These are phyloP conservation scores for Lineolata rhizophorae DNA, from an alignment of 495 filamentous ascomycete species.

Conservation along the genomic window DNA sequence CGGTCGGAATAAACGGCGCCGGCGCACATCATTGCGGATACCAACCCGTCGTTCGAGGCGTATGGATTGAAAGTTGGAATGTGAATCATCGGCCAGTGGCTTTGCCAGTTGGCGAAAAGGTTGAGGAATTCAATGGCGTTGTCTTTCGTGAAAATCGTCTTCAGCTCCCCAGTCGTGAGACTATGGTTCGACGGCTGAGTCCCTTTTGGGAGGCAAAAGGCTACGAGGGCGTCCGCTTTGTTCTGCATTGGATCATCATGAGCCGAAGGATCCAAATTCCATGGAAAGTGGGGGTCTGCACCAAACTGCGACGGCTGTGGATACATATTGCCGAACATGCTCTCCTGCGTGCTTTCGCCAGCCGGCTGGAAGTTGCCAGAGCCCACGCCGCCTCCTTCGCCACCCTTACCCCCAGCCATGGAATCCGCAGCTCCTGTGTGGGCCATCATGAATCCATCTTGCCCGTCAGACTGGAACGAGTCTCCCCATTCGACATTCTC, in stretches of 20 bases:
- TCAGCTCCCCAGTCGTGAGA: constrained; percentile 16
- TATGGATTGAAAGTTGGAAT: constrained; percentile 40
- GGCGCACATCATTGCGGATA: constrained; percentile 39
- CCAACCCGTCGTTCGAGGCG: constrained; percentile 34
- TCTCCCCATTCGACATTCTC: too few species aligned
- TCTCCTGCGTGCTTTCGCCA: too few species aligned
- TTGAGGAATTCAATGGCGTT: constrained; percentile 40
- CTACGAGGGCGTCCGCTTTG: constrained; percentile 15
- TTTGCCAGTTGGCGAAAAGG: constrained; percentile 37
- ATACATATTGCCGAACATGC: too few species aligned
- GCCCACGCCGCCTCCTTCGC: too few species aligned
- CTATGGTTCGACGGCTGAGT: constrained; percentile 4
- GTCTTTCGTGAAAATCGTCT: constrained; percentile 29
- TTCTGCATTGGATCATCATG: constrained; percentile 16
- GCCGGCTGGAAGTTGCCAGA: too few species aligned
- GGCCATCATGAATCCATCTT: too few species aligned
- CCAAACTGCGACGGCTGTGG: too few species aligned
- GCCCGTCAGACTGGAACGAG: too few species aligned
- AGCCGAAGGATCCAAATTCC: constrained; percentile 15
- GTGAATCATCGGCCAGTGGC: constrained; percentile 48
- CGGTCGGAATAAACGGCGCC: constrained; percentile 43
- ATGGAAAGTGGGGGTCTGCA: too few species aligned
- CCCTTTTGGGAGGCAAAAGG: constrained; percentile 29
- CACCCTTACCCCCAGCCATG: too few species aligned
- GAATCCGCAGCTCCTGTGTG: too few species aligned